Conservation (phyloP, 225 moss, liverwort and hornwort genomes). For the Pseudoscleropodium purum region DNA sequence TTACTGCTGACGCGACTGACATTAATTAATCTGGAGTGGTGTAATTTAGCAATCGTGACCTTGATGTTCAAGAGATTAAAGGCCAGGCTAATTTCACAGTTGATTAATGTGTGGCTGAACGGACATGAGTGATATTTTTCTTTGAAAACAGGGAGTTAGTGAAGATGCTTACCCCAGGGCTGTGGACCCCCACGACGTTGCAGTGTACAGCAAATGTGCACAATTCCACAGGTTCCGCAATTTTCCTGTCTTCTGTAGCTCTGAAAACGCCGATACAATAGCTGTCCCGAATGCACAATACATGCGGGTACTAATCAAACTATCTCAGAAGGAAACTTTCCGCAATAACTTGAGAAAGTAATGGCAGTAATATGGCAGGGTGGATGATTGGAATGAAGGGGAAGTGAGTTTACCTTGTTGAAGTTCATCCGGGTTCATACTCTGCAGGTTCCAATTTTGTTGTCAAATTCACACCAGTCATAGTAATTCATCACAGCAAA, state of each 20-base stretch:
- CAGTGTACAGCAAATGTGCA: conserved; percentile 57
- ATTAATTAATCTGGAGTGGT: neutral
- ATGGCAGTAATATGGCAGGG: neutral
- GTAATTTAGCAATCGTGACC: neutral
- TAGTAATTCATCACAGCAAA: neutral
- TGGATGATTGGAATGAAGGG: neutral
- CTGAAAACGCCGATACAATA: conserved; percentile 53
- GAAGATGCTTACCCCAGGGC: conserved; percentile 47
- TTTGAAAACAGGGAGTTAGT: neutral
- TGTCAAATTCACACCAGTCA: neutral
- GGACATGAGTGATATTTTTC: neutral
- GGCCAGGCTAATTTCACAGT: neutral
- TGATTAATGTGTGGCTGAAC: neutral
- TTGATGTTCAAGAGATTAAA: neutral
- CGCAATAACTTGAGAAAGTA: neutral
- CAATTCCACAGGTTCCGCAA: conserved; percentile 54
- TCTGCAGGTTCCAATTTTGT: conserved; percentile 13
- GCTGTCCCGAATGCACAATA: conserved; percentile 28
- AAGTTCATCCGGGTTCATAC: conserved; percentile 41
- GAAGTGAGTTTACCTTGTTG: conserved; percentile 21
- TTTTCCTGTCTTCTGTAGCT: conserved; percentile 58
- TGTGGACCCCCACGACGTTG: conserved; percentile 79
- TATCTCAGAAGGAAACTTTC: neutral
- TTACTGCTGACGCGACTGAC: neutral
- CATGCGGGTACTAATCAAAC: neutral